Percentiles rank a stretch among this genome's conserved stretches.
Conservation (phyloP, 805 yeast genomes). For the Middelhovenomyces tepae region DNA sequence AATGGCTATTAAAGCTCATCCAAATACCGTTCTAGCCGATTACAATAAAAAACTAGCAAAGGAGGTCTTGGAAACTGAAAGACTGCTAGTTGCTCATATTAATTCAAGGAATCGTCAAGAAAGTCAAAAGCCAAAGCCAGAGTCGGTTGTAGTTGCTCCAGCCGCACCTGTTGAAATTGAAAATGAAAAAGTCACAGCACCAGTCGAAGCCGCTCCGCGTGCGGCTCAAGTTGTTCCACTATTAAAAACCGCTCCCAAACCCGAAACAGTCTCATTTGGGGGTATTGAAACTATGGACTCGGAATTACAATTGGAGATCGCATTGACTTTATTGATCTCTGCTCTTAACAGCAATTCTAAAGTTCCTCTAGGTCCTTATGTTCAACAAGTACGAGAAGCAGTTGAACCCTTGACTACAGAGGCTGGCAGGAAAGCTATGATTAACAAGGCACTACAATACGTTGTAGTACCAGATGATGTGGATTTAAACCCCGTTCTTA, state of each 20-base stretch:
- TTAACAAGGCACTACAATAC: slow-evolving; percentile 12
- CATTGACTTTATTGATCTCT: slow-evolving; percentile 17
- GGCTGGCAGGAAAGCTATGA: slow-evolving; percentile 9
- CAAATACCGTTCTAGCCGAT: slow-evolving; percentile 4
- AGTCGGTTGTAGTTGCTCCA: slow-evolving; percentile 5
- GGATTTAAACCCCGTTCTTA: slow-evolving; percentile 16
- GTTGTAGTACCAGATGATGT: slow-evolving; percentile 17
- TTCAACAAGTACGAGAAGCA: slow-evolving; percentile 14
- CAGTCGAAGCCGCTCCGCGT: slow-evolving; percentile 4
- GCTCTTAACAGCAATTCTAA: slow-evolving; percentile 16
- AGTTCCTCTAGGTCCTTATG: slow-evolving; percentile 18
- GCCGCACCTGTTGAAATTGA: slow-evolving; percentile 2
- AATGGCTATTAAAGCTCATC: slow-evolving; percentile 1
- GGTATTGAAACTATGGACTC: slow-evolving; percentile 3
- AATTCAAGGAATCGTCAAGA: slow-evolving; percentile 13
- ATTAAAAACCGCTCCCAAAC: neutral
- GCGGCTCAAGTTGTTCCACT: neutral
- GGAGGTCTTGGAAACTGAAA: slow-evolving; percentile 17
- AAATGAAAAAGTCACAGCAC: slow-evolving; percentile 5
- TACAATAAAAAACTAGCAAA: slow-evolving; percentile 14
- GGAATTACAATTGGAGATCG: slow-evolving; percentile 14
- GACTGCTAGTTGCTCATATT: slow-evolving; percentile 16
- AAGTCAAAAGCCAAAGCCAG: too few relatives aligned
- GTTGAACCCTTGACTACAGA: slow-evolving; percentile 14
- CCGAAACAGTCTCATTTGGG: neutral